Percentiles rank a stretch among this genome's conserved stretches.
These are phyloP conservation scores for Nicotiana undulata DNA, from an alignment of 257 asterid genomes.

Conservation along the genomic window DNA sequence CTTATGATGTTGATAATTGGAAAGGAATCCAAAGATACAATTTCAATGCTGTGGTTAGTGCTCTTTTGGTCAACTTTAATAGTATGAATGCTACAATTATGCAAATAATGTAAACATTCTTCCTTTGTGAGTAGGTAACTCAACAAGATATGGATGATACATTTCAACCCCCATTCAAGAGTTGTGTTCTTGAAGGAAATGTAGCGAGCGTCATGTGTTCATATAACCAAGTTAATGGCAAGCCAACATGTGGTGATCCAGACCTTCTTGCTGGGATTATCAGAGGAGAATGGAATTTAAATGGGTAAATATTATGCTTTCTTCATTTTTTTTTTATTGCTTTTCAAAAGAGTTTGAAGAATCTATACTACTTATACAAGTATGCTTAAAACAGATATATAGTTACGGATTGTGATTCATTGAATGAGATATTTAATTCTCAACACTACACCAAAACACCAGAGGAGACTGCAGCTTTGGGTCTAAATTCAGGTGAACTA, in stretches of 20 bases:
- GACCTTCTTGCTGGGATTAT: constrained; percentile 61
- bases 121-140: constrained; percentile 44
- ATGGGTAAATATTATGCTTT: constrained; percentile 39
- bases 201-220: constrained; percentile 99
- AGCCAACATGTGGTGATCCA: constrained; percentile 84
- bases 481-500: constrained; percentile 56
- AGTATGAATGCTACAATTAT: neutral
- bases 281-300: constrained; percentile 83
- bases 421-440: constrained; percentile 47
- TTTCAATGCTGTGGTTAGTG: constrained; percentile 52
- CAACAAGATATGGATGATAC: constrained; percentile 93
- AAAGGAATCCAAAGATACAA: constrained; percentile 51
- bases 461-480: constrained; percentile 82
- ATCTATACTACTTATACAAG: neutral
- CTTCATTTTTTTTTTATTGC: neutral
- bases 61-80: neutral
- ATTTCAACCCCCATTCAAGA: constrained; percentile 91
- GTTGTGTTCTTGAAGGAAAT: constrained; percentile 84
- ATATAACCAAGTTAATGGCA: constrained; percentile 81
- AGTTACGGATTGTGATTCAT: constrained; percentile 82
- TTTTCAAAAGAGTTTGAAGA: neutral
- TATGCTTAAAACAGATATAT: constrained; percentile 59
- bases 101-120: neutral
- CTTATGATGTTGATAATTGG: constrained; percentile 75
- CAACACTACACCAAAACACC: constrained; percentile 85